Evolutionary conservation across 179 eudicot genomes (phyloP).

Genomic region (Patellifolia procumbens): DNA sequence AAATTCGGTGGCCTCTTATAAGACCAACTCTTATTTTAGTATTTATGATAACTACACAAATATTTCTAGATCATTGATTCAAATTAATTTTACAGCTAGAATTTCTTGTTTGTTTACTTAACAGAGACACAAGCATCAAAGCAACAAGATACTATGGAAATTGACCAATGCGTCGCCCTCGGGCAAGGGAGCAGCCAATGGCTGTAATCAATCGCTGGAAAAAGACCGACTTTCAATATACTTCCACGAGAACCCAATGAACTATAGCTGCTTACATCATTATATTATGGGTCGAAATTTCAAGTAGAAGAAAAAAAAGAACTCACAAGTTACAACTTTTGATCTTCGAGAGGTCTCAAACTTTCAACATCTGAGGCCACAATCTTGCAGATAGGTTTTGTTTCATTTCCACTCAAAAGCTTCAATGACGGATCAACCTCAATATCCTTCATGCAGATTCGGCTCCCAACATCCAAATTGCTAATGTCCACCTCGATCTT

Average conservation of each 20-base stretch:
- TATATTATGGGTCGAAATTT: neutral
- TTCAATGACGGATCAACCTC: slow-evolving; percentile 65
- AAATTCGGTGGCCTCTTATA: too few species aligned
- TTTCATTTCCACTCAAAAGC: slow-evolving; percentile 63
- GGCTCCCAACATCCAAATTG: slow-evolving; percentile 74
- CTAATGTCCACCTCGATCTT: slow-evolving; percentile 90
- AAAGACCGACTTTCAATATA: neutral
- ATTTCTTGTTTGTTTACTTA: too few species aligned
- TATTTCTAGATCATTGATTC: too few species aligned
- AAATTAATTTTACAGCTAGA: too few species aligned
- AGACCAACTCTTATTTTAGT: too few species aligned
- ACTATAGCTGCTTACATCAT: slow-evolving; percentile 4
- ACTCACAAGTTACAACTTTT: neutral
- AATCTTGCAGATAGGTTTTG: slow-evolving; percentile 71
- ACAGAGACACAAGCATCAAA: too few species aligned
- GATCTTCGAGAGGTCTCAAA: slow-evolving; percentile 21
- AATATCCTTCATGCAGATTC: slow-evolving; percentile 54
- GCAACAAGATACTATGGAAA: too few species aligned
- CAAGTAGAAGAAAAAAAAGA: neutral
- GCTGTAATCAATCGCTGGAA: too few species aligned
- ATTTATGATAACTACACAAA: too few species aligned
- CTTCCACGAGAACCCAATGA: neutral
- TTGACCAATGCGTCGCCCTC: too few species aligned
- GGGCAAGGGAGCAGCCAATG: too few species aligned
- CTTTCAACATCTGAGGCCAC: slow-evolving; percentile 40